Conservation (phyloP, 805 yeast genomes). For the Kuraishia ogatae region DNA sequence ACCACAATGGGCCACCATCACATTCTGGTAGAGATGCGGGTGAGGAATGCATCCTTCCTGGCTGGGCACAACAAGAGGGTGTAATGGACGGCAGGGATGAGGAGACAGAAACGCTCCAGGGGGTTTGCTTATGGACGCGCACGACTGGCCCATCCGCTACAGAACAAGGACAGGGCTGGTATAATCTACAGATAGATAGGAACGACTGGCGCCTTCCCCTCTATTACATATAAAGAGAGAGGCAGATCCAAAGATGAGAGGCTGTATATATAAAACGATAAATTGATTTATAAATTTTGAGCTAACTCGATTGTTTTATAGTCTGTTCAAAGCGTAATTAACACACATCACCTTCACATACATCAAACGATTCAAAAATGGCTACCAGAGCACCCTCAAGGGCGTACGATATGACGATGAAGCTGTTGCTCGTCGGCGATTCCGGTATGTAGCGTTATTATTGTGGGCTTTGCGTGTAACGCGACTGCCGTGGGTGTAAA, state of each 20-base stretch:
- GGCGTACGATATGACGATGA: constrained; percentile 85
- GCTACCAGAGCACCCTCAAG: constrained; percentile 58
- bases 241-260: not conserved
- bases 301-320: not conserved
- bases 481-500: not conserved
- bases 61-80: no score
- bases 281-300: not conserved
- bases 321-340: not conserved
- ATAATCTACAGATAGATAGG: not conserved
- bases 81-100: no score
- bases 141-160: not conserved
- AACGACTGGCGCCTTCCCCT: not conserved
- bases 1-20: no score
- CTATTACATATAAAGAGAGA: not conserved
- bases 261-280: not conserved
- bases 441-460: constrained; percentile 34
- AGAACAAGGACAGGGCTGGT: not conserved
- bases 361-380: constrained; percentile 20
- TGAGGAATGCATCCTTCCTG: no score
- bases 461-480: not conserved
- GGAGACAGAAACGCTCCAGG: not conserved
- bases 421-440: constrained; percentile 88
- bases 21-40: no score
- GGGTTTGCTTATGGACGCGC: not conserved
- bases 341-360: not conserved